These are phyloP conservation scores for Takakia lepidozioides DNA, from an alignment of 225 moss, liverwort and hornwort genomes.

Conservation along the genomic window DNA sequence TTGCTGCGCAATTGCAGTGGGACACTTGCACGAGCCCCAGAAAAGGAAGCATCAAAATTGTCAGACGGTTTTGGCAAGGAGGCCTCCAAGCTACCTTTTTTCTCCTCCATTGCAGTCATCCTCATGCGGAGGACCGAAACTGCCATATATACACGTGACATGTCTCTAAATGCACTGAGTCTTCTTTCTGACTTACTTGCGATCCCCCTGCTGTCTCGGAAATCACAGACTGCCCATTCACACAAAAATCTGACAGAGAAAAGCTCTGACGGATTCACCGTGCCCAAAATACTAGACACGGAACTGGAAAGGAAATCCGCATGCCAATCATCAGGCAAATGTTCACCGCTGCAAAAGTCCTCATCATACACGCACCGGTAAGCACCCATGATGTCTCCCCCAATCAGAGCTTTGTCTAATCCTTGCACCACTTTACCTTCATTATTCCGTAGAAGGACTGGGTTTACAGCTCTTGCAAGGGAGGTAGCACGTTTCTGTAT, in stretches of 20 bases:
- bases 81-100: conserved; percentile 16
- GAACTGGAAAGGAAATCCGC: conserved; percentile 73
- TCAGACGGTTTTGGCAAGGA: conserved; percentile 15
- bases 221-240: conserved; percentile 99
- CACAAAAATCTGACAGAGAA: conserved; percentile 82
- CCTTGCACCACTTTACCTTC: conserved; percentile 93
- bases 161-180: conserved; percentile 54
- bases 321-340: conserved; percentile 82
- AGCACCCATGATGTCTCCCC: conserved; percentile 87
- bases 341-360: conserved; percentile 77
- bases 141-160: conserved; percentile 93
- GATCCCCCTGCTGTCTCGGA: conserved; percentile 67
- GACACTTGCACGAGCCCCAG: conserved; percentile 27
- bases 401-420: conserved; percentile 75
- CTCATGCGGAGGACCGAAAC: conserved; percentile 84
- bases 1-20: conserved; percentile 43
- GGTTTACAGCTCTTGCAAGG: conserved; percentile 70
- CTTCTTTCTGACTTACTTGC: conserved; percentile 37
- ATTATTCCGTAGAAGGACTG: conserved; percentile 73
- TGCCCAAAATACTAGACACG: conserved; percentile 67
- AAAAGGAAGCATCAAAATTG: conserved; percentile 20
- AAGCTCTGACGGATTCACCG: conserved; percentile 80
- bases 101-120: conserved; percentile 48
- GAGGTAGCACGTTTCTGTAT: conserved; percentile 68
- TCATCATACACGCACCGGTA: conserved; percentile 82